Evolutionary conservation across 768 basidiomycete genomes (phyloP).

Genomic region (Ephemerocybe angulata): DNA sequence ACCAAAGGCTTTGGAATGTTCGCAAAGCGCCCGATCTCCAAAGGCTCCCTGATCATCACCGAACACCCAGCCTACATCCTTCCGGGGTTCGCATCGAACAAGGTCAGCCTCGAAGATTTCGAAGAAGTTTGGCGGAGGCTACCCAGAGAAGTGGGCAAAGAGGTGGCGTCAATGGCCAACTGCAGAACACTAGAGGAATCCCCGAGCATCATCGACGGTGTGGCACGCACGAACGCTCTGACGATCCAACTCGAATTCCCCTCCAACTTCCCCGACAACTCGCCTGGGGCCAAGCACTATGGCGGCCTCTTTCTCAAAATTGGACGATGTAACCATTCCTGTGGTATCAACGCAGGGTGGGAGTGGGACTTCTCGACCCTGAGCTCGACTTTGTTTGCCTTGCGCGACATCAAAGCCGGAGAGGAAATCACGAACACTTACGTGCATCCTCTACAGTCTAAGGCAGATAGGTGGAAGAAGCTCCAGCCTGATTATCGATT

Average conservation of each 20-base stretch:
- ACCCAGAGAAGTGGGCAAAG: constrained; percentile 19
- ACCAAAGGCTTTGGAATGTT: constrained; percentile 37
- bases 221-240: constrained; percentile 41
- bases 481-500: constrained; percentile 40
- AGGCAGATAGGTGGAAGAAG: constrained; percentile 29
- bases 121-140: constrained; percentile 28
- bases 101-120: constrained; percentile 23
- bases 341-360: constrained; percentile 41
- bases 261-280: neutral
- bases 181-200: constrained; percentile 31
- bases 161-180: constrained; percentile 32
- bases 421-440: constrained; percentile 48
- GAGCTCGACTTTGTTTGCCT: constrained; percentile 37
- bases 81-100: constrained; percentile 26
- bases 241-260: constrained; percentile 30
- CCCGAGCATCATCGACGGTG: constrained; percentile 35
- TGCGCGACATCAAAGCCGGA: constrained; percentile 33
- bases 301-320: constrained; percentile 41
- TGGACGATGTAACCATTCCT: constrained; percentile 46
- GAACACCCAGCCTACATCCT: constrained; percentile 41
- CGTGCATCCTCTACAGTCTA: constrained; percentile 36
- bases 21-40: constrained; percentile 28
- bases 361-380: constrained; percentile 40
- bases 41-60: constrained; percentile 31
- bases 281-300: constrained; percentile 23